Evolutionary conservation across 2,329 filamentous ascomycete genomes (phyloP).

Genomic region (Sporothrix euskadiensis): DNA sequence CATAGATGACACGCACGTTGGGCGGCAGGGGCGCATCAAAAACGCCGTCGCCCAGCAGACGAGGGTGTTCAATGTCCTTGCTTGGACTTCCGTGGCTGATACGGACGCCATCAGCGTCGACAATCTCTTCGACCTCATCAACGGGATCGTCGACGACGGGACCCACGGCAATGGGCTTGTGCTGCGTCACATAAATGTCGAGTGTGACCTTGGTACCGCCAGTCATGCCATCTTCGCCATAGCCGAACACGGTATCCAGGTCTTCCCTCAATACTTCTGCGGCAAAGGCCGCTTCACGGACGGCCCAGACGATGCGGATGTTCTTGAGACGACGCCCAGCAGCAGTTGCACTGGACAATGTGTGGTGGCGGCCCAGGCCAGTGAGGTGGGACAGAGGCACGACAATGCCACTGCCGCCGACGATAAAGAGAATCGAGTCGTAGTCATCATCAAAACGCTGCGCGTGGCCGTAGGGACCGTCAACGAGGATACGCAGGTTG

Average conservation of each 20-base stretch:
- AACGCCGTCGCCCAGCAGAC: not conserved
- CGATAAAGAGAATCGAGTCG: slow-evolving; percentile 30
- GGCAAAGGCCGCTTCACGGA: slow-evolving; percentile 30
- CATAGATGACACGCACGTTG: slow-evolving; percentile 32
- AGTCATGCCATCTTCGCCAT: not conserved
- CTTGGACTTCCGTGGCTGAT: not conserved
- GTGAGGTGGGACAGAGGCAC: slow-evolving; percentile 32
- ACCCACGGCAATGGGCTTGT: not conserved
- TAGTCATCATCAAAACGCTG: slow-evolving; percentile 23
- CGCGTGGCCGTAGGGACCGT: slow-evolving; percentile 32
- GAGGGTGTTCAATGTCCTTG: not conserved
- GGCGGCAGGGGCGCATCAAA: slow-evolving; percentile 26
- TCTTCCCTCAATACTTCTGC: slow-evolving; percentile 27
- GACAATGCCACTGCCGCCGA: slow-evolving; percentile 33
- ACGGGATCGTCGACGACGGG: not conserved
- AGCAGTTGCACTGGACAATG: not conserved
- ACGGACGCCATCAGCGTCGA: not conserved
- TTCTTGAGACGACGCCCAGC: not conserved
- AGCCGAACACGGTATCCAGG: slow-evolving; percentile 19
- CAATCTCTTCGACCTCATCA: not conserved
- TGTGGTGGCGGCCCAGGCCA: slow-evolving; percentile 23
- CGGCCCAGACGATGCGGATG: slow-evolving; percentile 33
- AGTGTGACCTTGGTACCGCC: slow-evolving; percentile 19
- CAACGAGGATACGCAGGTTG: slow-evolving; percentile 29
- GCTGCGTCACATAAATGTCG: slow-evolving; percentile 30